Evolutionary conservation across 805 yeast species (phyloP).

Genomic region (Kuraishia hungarica): DNA sequence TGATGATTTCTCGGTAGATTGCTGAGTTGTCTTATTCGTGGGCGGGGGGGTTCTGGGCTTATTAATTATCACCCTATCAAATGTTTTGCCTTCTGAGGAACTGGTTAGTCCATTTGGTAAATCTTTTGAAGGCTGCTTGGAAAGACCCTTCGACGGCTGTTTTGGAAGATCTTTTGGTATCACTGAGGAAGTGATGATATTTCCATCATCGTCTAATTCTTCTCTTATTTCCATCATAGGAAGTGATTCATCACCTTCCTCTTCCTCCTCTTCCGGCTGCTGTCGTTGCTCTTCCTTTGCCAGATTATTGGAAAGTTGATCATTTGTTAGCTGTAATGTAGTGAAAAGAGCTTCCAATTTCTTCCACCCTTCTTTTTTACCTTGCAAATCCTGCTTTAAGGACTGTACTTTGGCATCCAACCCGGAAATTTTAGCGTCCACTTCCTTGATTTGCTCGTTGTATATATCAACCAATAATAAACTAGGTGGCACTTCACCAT

Average conservation of each 20-base stretch:
- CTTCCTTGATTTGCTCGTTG: not conserved
- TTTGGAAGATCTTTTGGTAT: conserved; percentile 17
- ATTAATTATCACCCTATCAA: not conserved
- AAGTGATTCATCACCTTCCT: conserved; percentile 32
- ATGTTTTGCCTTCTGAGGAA: not conserved
- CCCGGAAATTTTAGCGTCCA: not conserved
- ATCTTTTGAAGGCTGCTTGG: too few relatives aligned
- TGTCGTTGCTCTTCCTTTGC: conserved; percentile 13
- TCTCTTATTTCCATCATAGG: conserved; percentile 82
- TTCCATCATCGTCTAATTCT: conserved; percentile 77
- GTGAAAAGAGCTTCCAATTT: conserved; percentile 20
- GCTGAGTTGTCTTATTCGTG: too few relatives aligned
- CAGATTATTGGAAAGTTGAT: conserved; percentile 19
- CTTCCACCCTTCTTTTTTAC: conserved; percentile 18
- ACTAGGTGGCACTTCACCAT: too few relatives aligned
- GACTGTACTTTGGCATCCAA: conserved; percentile 15
- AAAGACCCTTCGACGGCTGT: not conserved
- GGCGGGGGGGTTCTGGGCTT: not conserved
- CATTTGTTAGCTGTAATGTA: conserved; percentile 5
- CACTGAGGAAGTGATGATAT: conserved; percentile 41
- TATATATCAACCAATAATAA: not conserved
- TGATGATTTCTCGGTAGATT: conserved; percentile 1
- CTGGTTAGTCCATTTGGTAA: not conserved
- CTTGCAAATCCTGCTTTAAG: conserved; percentile 28
- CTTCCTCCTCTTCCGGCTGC: too few relatives aligned